Conservation (phyloP, 2,329 filamentous ascomycete genomes). For the Nannizziopsis arthrosporioides region DNA sequence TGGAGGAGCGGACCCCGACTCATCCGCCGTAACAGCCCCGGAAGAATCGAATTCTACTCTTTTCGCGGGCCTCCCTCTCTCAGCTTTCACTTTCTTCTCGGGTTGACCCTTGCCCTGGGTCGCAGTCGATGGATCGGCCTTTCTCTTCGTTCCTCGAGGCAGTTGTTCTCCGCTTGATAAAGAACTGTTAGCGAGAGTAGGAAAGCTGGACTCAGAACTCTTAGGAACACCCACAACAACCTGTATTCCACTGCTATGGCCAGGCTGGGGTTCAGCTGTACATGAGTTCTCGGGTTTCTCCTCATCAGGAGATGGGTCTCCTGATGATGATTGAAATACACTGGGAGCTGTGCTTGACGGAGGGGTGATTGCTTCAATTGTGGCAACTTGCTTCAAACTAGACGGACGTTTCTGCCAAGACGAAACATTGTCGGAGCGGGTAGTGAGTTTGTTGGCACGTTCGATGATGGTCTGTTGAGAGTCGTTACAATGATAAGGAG, state of each 20-base stretch:
- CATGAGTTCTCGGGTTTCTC: neutral
- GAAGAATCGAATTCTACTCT: neutral
- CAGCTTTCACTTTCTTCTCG: neutral
- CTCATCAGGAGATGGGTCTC: neutral
- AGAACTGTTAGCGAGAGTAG: neutral
- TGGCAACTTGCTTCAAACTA: constrained; percentile 4
- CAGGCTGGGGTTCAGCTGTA: neutral
- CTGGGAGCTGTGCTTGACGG: neutral
- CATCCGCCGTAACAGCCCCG: neutral
- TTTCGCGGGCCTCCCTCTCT: constrained; percentile 4
- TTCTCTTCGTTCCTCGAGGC: constrained; percentile 8
- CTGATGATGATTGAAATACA: neutral
- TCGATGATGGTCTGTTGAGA: neutral
- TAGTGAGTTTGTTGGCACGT: neutral
- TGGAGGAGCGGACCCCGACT: neutral
- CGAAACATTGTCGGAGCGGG: neutral
- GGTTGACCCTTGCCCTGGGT: neutral
- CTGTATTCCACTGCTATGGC: neutral
- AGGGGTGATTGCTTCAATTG: neutral
- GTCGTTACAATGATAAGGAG: constrained; percentile 5
- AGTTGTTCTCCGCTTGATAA: constrained; percentile 2
- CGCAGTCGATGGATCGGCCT: neutral
- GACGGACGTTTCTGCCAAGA: neutral
- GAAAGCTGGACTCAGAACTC: neutral
- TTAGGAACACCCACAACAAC: constrained; percentile 7